phyloP scores from a whole-genome alignment of 2,329 filamentous ascomycete species.

The Chrysoporthe puriensis region DNA sequence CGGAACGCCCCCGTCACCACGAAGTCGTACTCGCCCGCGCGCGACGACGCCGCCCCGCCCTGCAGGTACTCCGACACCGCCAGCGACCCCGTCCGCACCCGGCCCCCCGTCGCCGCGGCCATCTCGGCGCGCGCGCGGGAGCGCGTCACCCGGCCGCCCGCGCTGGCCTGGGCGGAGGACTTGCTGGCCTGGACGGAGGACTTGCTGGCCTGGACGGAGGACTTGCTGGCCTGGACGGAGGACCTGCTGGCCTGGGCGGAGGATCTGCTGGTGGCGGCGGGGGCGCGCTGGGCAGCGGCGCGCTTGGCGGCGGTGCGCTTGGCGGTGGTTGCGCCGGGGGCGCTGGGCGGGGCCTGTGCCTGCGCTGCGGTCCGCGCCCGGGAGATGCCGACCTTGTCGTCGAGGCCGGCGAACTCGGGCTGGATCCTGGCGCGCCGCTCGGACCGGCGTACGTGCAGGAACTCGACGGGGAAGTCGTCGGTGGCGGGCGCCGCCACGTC shows the following conservation, averaged over 20 bases:
- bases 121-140: too few relatives aligned
- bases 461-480: neutral
- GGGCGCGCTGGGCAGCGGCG: neutral
- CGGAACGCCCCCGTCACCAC: neutral
- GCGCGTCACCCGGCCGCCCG: too few relatives aligned
- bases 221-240: neutral
- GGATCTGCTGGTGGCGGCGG: neutral
- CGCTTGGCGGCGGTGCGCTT: neutral
- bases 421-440: neutral
- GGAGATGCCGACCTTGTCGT: neutral
- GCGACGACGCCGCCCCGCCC: too few relatives aligned
- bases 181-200: neutral
- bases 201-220: neutral
- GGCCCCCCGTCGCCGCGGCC: too few relatives aligned
- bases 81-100: too few relatives aligned
- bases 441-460: neutral
- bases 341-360: neutral
- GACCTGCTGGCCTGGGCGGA: neutral
- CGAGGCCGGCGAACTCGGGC: slow-evolving; percentile 2
- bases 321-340: neutral
- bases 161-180: neutral
- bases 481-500: neutral
- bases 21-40: neutral
- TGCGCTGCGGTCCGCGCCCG: neutral
- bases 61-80: neutral